Evolutionary conservation across 2,329 filamentous ascomycete genomes (phyloP), one percentile per base, ranked within the genome.

Genomic region (Drechmeria coniospora): DNA sequence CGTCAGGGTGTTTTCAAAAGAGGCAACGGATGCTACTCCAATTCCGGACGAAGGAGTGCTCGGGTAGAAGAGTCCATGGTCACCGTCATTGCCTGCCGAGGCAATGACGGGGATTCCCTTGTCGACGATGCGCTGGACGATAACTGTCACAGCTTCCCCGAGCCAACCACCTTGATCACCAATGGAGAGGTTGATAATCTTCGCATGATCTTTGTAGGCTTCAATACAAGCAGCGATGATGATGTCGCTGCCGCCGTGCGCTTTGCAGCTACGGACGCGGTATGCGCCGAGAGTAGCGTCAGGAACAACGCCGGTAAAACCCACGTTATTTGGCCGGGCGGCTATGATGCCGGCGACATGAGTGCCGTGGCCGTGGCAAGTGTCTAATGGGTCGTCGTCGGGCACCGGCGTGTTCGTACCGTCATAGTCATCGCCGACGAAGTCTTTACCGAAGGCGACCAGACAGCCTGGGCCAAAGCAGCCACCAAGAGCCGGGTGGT

Each of bases 281-380:
- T 66, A 75, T 24, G 61, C 56, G 24, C 66, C 66, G 2, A 76
- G 51, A 1, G 52, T 65, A 1, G 68, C 69, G 22, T 59, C 65
- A 1, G 65, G 62, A 0, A 68, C 69, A 7, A 61, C 66, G 11
- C 71, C 71, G 11, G 62, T 64, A 38, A 72, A 66, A n/a, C 61
- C 61, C 21, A 59, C 59, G 0, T 53, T 45, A 41, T 71, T 57
- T 25, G 49, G 44, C 43, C 71, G 64, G 2, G 69, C 71, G 2
- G 68, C 72, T 23, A 78, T 61, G 34, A 71, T 74, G 18, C 74
- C 73, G 2, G 69, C 59, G 15, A 73, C 66, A 44, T 73, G 69
- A 1, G 65, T 71, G 17, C 72, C 71, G 45, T 77, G 71, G 3
- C 70, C 70, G 2, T 43, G 48, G 39, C 67, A 70, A 35, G n/a